Conservation (phyloP, 768 basidiomycete species). For the Rhodotorula taiwanensis region DNA sequence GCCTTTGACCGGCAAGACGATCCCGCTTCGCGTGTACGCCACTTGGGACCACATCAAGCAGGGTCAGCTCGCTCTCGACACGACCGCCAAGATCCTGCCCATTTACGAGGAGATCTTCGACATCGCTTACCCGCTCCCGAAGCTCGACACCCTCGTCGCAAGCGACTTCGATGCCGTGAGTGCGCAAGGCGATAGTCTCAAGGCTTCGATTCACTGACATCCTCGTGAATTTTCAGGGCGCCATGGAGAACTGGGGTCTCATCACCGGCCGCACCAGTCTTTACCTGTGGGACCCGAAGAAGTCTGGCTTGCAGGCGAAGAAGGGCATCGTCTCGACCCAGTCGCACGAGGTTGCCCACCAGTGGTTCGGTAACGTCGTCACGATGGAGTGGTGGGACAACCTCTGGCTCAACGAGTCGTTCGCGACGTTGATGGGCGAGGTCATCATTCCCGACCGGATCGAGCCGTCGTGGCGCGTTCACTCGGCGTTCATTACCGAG, state of each 20-base stretch:
- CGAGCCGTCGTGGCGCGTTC: constrained; percentile 57
- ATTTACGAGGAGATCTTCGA: constrained; percentile 90
- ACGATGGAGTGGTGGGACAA: constrained; percentile 56
- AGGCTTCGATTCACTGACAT: not conserved
- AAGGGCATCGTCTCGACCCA: constrained; percentile 71
- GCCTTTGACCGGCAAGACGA: constrained; percentile 67
- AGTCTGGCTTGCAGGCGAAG: constrained; percentile 63
- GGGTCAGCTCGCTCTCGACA: constrained; percentile 75
- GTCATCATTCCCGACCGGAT: constrained; percentile 65
- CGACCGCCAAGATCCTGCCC: constrained; percentile 72
- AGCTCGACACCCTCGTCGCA: constrained; percentile 86
- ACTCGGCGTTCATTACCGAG: constrained; percentile 62
- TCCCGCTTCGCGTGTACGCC: constrained; percentile 79
- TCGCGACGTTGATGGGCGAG: constrained; percentile 65
- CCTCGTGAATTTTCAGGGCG: constrained; percentile 44
- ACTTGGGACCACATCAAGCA: constrained; percentile 77
- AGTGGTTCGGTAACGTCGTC: constrained; percentile 61
- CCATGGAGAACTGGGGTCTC: constrained; percentile 66
- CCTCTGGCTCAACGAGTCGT: constrained; percentile 44
- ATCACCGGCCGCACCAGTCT: constrained; percentile 82
- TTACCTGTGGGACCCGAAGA: constrained; percentile 71
- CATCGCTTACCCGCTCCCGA: constrained; percentile 84
- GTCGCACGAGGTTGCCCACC: constrained; percentile 59
- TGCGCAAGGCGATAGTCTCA: not conserved
- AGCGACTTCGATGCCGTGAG: constrained; percentile 69